Evolutionary conservation across 768 basidiomycete species (phyloP).

Genomic region (Daedalea quercina): DNA sequence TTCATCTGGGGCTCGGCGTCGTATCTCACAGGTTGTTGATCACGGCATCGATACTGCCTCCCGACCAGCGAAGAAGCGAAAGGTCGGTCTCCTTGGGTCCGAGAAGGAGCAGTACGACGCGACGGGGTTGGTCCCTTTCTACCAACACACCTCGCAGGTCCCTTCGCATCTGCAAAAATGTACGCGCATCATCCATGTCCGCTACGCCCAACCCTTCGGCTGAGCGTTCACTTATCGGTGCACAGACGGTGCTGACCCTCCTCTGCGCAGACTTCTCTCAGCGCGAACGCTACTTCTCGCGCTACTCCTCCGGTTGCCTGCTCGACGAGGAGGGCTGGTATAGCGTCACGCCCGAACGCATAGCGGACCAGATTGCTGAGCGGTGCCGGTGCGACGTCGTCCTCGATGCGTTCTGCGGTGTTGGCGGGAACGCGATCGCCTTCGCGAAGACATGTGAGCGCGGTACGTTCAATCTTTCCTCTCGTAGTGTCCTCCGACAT

Average conservation of each 20-base stretch:
- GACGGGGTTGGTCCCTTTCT: constrained; percentile 67
- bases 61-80: constrained; percentile 31
- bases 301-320: constrained; percentile 76
- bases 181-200: constrained; percentile 29
- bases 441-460: constrained; percentile 94
- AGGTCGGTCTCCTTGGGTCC: constrained; percentile 20
- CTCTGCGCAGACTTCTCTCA: constrained; percentile 71
- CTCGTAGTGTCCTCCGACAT: not conserved
- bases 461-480: constrained; percentile 44
- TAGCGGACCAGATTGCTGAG: constrained; percentile 92
- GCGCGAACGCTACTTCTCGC: constrained; percentile 72
- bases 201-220: not conserved
- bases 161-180: constrained; percentile 81
- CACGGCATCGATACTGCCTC: not conserved
- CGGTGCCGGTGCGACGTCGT: constrained; percentile 81
- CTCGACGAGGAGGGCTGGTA: constrained; percentile 98
- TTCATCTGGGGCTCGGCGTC: not conserved
- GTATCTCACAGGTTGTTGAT: not conserved
- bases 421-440: constrained; percentile 95
- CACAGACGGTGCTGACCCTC: not conserved
- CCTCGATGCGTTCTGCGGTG: constrained; percentile 94
- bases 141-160: constrained; percentile 56
- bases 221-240: constrained; percentile 1
- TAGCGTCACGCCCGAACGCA: constrained; percentile 87
- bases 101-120: constrained; percentile 53